These are phyloP conservation scores for Globisporangium recalcitrans DNA, from an alignment of 352 stramenopile genomes.

Conservation along the genomic window DNA sequence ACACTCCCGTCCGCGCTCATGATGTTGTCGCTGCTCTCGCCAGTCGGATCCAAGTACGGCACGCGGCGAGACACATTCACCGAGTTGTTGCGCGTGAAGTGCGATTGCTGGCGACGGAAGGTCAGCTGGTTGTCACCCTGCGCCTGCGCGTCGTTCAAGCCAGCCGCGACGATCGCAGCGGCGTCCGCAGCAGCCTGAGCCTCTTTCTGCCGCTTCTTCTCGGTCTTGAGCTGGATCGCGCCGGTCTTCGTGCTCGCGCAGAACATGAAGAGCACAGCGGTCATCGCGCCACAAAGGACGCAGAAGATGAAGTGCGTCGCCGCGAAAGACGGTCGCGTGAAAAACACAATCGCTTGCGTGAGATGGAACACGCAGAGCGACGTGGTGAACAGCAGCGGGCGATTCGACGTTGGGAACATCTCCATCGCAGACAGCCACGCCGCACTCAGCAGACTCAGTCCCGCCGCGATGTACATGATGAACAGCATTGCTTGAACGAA, in stretches of 20 bases:
- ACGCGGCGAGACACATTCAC: slow-evolving; percentile 4
- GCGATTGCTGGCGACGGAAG: slow-evolving; percentile 48
- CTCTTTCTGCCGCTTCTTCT: slow-evolving; percentile 70
- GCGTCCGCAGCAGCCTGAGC: slow-evolving; percentile 18
- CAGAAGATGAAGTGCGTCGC: slow-evolving; percentile 53
- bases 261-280: slow-evolving; percentile 61
- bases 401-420: slow-evolving; percentile 69
- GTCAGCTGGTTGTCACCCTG: slow-evolving; percentile 24
- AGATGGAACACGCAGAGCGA: slow-evolving; percentile 67
- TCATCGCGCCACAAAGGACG: slow-evolving; percentile 37
- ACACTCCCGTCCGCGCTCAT: slow-evolving; percentile 14
- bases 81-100: slow-evolving; percentile 33
- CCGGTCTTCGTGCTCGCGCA: slow-evolving; percentile 78
- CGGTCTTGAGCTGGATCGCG: slow-evolving; percentile 81
- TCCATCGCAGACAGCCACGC: slow-evolving; percentile 74
- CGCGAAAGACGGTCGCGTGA: slow-evolving; percentile 55
- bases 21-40: slow-evolving; percentile 6
- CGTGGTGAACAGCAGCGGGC: slow-evolving; percentile 58
- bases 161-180: slow-evolving; percentile 18
- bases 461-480: slow-evolving; percentile 58
- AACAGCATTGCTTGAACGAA: slow-evolving; percentile 50
- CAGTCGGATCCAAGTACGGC: slow-evolving; percentile 12
- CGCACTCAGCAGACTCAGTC: slow-evolving; percentile 66
- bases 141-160: slow-evolving; percentile 19
- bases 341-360: slow-evolving; percentile 50